These are phyloP conservation scores for Ascochyta lentis DNA, from an alignment of 2,329 filamentous ascomycete species.

Conservation along the genomic window DNA sequence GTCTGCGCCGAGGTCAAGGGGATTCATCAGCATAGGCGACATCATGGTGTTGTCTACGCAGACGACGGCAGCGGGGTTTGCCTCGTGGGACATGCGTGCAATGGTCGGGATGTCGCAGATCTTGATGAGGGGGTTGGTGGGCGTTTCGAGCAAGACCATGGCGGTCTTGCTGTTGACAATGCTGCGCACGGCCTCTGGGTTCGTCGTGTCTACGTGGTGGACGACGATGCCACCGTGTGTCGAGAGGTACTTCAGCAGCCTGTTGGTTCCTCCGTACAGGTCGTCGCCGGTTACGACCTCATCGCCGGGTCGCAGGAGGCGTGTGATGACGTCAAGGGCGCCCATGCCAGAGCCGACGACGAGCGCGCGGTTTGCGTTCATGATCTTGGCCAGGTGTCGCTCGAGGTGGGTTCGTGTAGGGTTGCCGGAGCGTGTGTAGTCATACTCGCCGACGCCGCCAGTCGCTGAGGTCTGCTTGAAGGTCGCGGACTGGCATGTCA, in stretches of 20 bases:
- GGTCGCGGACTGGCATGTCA: constrained; percentile 74
- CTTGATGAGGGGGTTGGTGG: constrained; percentile 98
- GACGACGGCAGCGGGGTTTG: constrained; percentile 80
- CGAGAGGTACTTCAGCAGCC: constrained; percentile 88
- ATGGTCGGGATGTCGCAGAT: constrained; percentile 91
- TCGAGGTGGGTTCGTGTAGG: constrained; percentile 95
- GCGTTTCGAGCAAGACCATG: constrained; percentile 95
- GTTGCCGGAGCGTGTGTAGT: constrained; percentile 98
- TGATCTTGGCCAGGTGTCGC: constrained; percentile 97
- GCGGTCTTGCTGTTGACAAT: constrained; percentile 81
- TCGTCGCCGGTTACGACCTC: constrained; percentile 98
- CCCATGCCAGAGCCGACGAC: constrained; percentile 98
- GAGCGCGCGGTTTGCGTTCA: constrained; percentile 89
- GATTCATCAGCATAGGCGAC: constrained; percentile 91
- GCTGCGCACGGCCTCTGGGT: constrained; percentile 70
- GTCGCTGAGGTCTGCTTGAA: constrained; percentile 89
- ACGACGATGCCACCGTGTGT: constrained; percentile 90
- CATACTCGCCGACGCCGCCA: constrained; percentile 86
- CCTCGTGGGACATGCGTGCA: constrained; percentile 75
- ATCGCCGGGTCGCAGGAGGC: constrained; percentile 87
- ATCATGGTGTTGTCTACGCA: constrained; percentile 99
- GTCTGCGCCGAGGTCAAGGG: constrained; percentile 91
- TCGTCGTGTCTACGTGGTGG: constrained; percentile 94
- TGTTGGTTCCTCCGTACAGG: constrained; percentile 93
- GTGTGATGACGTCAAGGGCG: constrained; percentile 93